Conservation (phyloP, 495 filamentous ascomycete genomes). For the Talaromyces borbonicus region DNA sequence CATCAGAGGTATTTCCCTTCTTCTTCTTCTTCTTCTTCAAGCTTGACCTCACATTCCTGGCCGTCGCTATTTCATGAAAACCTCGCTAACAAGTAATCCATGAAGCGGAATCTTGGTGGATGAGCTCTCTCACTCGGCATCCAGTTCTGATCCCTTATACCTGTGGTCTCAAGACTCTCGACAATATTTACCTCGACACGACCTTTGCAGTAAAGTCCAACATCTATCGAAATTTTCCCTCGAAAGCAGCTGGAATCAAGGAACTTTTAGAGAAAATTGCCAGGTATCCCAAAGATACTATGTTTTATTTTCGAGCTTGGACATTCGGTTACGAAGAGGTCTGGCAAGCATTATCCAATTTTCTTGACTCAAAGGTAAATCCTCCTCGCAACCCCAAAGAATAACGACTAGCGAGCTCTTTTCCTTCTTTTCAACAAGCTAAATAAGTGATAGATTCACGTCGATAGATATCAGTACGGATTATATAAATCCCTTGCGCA, state of each 20-base stretch:
- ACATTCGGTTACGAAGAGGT: conserved; percentile 92
- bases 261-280: conserved; percentile 64
- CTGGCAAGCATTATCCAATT: conserved; percentile 70
- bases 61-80: too few species aligned
- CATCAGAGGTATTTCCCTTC: conserved; percentile 53
- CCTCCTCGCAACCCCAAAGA: background rate
- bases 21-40: background rate
- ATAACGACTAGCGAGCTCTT: background rate
- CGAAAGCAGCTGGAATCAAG: conserved; percentile 58
- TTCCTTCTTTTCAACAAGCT: conserved; percentile 2
- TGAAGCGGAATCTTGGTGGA: conserved; percentile 58
- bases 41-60: too few species aligned
- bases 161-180: conserved; percentile 51
- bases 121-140: conserved; percentile 53
- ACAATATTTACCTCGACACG: conserved; percentile 82
- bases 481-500: conserved; percentile 59
- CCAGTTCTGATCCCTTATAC: conserved; percentile 71
- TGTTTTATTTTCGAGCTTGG: conserved; percentile 84
- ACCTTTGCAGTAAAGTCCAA: conserved; percentile 52
- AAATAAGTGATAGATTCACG: conserved; percentile 52
- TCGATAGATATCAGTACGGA: conserved; percentile 68
- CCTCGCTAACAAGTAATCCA: background rate
- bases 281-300: conserved; percentile 60
- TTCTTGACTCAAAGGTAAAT: conserved; percentile 52
- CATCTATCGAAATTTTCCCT: conserved; percentile 40